Percentiles rank a stretch among this genome's conserved stretches.
phyloP scores from a whole-genome alignment of 768 basidiomycete species.

The Clavaria fumosa region DNA sequence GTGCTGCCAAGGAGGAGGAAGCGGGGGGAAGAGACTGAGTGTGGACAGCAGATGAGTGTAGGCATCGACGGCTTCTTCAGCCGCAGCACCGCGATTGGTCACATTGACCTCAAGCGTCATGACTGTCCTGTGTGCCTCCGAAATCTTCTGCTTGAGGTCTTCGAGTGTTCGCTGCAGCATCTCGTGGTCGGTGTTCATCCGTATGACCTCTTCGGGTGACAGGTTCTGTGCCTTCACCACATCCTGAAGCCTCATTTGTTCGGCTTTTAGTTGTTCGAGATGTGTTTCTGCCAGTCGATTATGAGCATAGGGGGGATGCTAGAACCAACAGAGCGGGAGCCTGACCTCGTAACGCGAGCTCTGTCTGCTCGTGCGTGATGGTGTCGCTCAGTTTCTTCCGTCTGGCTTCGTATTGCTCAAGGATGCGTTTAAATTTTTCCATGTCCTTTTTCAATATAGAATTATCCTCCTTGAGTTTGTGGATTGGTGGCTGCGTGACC shows the following conservation, averaged over 20 bases:
- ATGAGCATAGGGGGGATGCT: too few relatives aligned
- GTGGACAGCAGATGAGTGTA: constrained; percentile 65
- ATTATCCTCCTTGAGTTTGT: constrained; percentile 46
- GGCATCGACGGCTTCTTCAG: constrained; percentile 68
- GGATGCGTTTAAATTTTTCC: constrained; percentile 63
- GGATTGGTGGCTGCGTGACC: constrained; percentile 36
- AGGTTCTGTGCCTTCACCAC: constrained; percentile 81
- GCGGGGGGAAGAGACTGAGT: constrained; percentile 64
- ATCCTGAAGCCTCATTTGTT: constrained; percentile 44
- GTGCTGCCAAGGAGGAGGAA: constrained; percentile 52
- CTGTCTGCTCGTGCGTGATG: constrained; percentile 52
- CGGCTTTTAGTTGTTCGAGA: constrained; percentile 45
- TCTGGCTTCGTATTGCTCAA: constrained; percentile 52
- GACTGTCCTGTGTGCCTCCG: constrained; percentile 54
- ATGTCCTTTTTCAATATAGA: constrained; percentile 54
- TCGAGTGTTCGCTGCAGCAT: constrained; percentile 55
- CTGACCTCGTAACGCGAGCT: constrained; percentile 41
- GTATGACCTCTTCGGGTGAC: constrained; percentile 76
- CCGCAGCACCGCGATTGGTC: constrained; percentile 59
- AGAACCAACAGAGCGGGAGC: constrained; percentile 1
- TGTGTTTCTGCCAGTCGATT: constrained; percentile 30
- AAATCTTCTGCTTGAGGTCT: constrained; percentile 60
- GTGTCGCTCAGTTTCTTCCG: constrained; percentile 53
- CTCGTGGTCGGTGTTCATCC: constrained; percentile 86
- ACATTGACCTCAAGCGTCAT: constrained; percentile 76